Conservation (phyloP, 2,329 filamentous ascomycete species). For the Fusarium nurragi region DNA sequence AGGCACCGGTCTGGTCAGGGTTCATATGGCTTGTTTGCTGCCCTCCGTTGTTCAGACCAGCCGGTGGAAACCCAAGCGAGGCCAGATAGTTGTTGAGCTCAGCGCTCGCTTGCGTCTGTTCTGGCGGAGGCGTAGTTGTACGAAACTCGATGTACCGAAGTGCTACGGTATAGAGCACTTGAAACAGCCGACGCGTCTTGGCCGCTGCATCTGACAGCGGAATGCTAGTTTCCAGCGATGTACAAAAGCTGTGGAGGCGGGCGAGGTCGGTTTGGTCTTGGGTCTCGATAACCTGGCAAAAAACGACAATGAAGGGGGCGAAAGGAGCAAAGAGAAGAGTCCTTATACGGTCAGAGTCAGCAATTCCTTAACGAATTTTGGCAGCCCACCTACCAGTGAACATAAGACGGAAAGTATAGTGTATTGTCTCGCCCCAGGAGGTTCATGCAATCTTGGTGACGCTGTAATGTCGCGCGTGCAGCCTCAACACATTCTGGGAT, state of each 20-base stretch:
- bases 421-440: conserved; percentile 51
- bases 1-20: conserved; percentile 10
- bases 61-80: conserved; percentile 57
- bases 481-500: conserved; percentile 54
- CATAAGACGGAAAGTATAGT: conserved; percentile 52
- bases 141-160: conserved; percentile 67
- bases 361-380: accelerated
- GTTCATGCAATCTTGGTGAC: conserved; percentile 54
- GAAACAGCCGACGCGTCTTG: conserved; percentile 66
- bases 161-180: conserved; percentile 67
- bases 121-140: conserved; percentile 40
- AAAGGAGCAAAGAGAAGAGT: conserved; percentile 61
- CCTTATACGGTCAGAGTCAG: conserved; percentile 44
- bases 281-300: conserved; percentile 61
- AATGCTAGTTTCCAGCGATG: conserved; percentile 60
- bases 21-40: conserved; percentile 32
- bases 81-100: conserved; percentile 51
- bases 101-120: conserved; percentile 48
- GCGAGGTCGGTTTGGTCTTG: conserved; percentile 53
- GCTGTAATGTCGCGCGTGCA: conserved; percentile 53
- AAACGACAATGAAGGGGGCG: conserved; percentile 63
- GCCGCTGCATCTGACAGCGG: conserved; percentile 59
- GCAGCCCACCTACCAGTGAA: conserved; percentile 53
- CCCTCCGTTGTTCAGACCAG: conserved; percentile 9
- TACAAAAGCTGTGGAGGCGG: conserved; percentile 61